Base-by-base conservation (phyloP, 768 basidiomycete genomes). In the Nidula microcarpa region DNA sequence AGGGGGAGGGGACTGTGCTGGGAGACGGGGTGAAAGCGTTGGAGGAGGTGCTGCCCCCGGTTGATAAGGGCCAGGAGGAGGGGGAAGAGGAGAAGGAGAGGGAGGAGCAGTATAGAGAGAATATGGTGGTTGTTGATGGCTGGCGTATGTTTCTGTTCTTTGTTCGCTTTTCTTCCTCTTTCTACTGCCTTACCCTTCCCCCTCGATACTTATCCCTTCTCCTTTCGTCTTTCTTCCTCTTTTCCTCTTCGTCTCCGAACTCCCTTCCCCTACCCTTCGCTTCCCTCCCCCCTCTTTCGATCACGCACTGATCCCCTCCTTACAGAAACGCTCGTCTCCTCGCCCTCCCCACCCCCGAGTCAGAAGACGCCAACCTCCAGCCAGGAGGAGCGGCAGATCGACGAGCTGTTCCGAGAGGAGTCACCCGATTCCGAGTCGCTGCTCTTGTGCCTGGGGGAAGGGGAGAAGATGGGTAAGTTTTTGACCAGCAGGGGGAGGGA, bases 121-220 rank as follows among this genome's bases (percentile, higher is more conserved):
- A 81, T 62, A 77, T 89, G 73, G 68, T 75, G 7, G 60, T 87
- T 34, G 77, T 87, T 1, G 75, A 81, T 64, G 87, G 86, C 32
- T 86, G 86, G 85, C 64, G 88, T 88, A 60, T 43, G 79, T 75
- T 43, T 32, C 47, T 30, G 23, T 4, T 30, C 23, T 30, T 30
- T 30, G 23, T 30, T 30, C 23, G 23, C 23, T 30, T 30, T 30
- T 30, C 23, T 30, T 30, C 23, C n/a, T n/a, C n/a, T 30, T 30
- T 4, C 23, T 30, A 30, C 23, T 30, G 23, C 23, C 4, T 30
- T 30, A 30, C 23, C 23, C 23, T 30, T 30, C 4, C 23, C 23
- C 4, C 23, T 30, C 4, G 23, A 30, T 30, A 30, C 23, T 4
- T 4, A 30, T 30, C 23, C 23, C 23, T 46, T 55, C 35, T 49